phyloP scores from a whole-genome alignment of 208 protist genomes.

The Acanthamoeba lenticulata region DNA sequence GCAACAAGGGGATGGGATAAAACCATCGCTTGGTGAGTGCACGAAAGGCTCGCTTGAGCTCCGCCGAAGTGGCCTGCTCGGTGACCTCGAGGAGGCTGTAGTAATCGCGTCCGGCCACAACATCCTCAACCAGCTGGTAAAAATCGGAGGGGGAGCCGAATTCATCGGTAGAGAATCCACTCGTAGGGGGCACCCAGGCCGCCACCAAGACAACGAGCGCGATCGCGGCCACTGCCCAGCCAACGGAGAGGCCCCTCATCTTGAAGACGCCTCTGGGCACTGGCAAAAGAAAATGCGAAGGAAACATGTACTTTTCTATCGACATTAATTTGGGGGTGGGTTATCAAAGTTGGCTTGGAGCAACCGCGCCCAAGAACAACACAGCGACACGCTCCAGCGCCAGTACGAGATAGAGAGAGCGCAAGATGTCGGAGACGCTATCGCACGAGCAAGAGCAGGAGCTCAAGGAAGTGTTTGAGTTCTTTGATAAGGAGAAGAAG shows the following conservation, averaged over 20 bases:
- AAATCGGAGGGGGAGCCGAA: not conserved
- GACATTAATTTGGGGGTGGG: too few relatives aligned
- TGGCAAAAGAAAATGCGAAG: not conserved
- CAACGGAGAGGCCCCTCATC: not conserved
- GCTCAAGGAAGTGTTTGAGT: conserved; percentile 44
- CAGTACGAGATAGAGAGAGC: not conserved
- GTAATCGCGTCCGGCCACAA: not conserved
- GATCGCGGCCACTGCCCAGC: not conserved
- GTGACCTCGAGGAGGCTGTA: conserved; percentile 34
- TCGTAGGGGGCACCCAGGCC: not conserved
- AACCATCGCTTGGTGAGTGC: not conserved
- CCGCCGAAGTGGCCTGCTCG: not conserved
- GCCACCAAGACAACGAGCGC: not conserved
- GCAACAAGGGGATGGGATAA: not conserved
- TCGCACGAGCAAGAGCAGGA: conserved; percentile 56
- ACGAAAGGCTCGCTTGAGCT: conserved; percentile 24
- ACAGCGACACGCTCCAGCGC: too few relatives aligned
- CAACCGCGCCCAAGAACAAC: too few relatives aligned
- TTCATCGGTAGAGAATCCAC: not conserved
- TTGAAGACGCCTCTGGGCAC: too few relatives aligned
- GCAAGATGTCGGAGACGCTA: not conserved
- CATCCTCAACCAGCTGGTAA: conserved; percentile 2
- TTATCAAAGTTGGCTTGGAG: too few relatives aligned
- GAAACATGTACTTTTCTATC: not conserved
- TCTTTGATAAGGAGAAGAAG: conserved; percentile 57